These are phyloP conservation scores for Plasmodium ovale DNA, from an alignment of 169 alveolate genomes.

Conservation along the genomic window DNA sequence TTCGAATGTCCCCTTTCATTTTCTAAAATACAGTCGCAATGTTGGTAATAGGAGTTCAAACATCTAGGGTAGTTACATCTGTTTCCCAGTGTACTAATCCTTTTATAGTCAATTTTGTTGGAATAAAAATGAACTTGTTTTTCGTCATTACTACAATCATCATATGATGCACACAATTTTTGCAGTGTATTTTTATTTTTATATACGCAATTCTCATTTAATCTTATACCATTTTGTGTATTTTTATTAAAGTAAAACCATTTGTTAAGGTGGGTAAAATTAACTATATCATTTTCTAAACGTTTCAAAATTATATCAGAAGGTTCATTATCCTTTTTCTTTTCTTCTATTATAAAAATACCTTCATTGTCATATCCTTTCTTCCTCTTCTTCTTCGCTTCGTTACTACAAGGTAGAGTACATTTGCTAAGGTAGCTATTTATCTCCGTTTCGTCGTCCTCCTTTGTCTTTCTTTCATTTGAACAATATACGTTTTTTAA, in stretches of 20 bases:
- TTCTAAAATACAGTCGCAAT: background rate
- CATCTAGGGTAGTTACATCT: background rate
- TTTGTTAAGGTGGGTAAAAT: background rate
- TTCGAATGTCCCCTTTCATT: too few species aligned
- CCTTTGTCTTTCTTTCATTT: conserved; percentile 3
- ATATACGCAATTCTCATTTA: background rate
- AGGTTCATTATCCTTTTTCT: background rate
- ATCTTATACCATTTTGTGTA: background rate
- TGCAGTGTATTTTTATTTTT: too few species aligned
- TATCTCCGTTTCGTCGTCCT: background rate
- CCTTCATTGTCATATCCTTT: background rate
- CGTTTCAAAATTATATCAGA: background rate
- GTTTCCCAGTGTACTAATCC: background rate
- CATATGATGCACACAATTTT: conserved; percentile 6
- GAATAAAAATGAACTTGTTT: conserved; percentile 19
- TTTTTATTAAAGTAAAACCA: background rate
- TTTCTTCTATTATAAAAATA: background rate
- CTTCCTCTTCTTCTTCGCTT: background rate
- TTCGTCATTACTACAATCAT: conserved; percentile 2
- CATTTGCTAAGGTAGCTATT: background rate
- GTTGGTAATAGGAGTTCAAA: background rate
- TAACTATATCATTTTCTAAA: conserved; percentile 26
- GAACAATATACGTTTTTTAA: conserved; percentile 19
- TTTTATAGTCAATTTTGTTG: conserved; percentile 48
- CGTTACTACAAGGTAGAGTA: background rate